Evolutionary conservation across 108 stramenopile genomes (phyloP), one percentile per base, ranked within the genome.

Genomic region (Cyclostephanos invisitatus): DNA sequence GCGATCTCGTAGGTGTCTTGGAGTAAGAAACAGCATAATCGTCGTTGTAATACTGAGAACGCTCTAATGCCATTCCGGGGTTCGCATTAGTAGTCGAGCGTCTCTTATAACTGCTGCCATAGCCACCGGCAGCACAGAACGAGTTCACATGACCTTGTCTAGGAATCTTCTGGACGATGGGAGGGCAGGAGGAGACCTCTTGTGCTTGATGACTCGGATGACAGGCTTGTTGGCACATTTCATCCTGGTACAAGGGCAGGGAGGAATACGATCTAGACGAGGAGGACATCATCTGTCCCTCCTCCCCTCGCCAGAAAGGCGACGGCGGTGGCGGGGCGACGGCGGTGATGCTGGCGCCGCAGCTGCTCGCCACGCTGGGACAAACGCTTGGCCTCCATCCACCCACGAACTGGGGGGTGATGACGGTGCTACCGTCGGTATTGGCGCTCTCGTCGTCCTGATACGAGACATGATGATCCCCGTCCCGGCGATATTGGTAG

Each of bases 341-440:
- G 44, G 44, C 44, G 40, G 7, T 40, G 40, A 35, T 27, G 25
- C 63, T 28, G 7, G 27, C 42, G 21, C 11, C 37, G 22, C 27
- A 17, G 24, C 64, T 17, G 37, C 38, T 48, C 11, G 48, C 48
- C 11, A 64, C 46, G 28, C 49, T 48, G 14, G 58, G 47, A 60
- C 29, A 46, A 17, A 74, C 47, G 14, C 27, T 64, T 10, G 73
- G 73, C 44, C 58, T 74, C 73, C 73, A 74, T 21, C 73, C 73
- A 1, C 65, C 73, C 12, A 74, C 73, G 24, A 64, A 74, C 22
- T 66, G 65, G 6, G 73, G 35, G 15, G 24, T 63, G 29, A 28
- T 28, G 25, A 64, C 51, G 51, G 66, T 51, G 53, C 32, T 51
- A 40, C 49, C 38, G 32, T 37, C 54, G 36, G 36, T 55, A 54